Base-by-base conservation (phyloP, 345 rosid genomes). In the Salix exigua region DNA sequence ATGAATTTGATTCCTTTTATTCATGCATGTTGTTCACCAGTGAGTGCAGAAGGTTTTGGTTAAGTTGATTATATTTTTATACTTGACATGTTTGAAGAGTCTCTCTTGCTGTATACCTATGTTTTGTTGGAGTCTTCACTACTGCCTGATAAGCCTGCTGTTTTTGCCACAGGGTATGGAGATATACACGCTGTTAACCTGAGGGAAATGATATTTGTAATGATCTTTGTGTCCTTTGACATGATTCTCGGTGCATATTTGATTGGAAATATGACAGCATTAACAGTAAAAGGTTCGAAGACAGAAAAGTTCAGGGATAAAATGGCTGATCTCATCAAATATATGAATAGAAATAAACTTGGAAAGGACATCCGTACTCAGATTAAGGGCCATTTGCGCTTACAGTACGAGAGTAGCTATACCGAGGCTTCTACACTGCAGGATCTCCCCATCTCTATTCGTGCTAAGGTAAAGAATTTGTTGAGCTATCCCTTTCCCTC, bases 201-300 rank as follows among this genome's bases (percentile, higher is more conserved):
- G 71, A 91, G 99, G 86, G 99, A 96, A 85, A 96, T 96, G 99
- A 91, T 96, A 83, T 96, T 96, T 37, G 71, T 93, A 71, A 96
- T 96, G 99, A 78, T 89, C 55, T 96, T 83, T 80, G 94, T 93
- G 71, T 96, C 99, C 9, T 90, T 96, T 58, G 99, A 96, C 83
- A 96, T 96, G 99, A 84, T 96, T 86, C 94, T 96, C 9, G 95
- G 99, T 69, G 98, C 99, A 18, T 96, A 96, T 83, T 83, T 96
- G 78, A 91, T 93, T 40, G 99, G 99, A 83, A 96, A 96, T 85
- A 96, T 93, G 91, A 96, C 99, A 40, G 99, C 99, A 11, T 83
- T 96, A 84, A 93, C 91, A 26, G 99, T 96, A 31, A 96, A 96
- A 89, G 99, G 99, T 72, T 96, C 99, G 50, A 96, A 96, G 82